Percentiles rank a stretch among this genome's conserved stretches.
These are phyloP conservation scores for Pelargonium cotyledonis DNA, from an alignment of 441 rosid species.

Conservation along the genomic window DNA sequence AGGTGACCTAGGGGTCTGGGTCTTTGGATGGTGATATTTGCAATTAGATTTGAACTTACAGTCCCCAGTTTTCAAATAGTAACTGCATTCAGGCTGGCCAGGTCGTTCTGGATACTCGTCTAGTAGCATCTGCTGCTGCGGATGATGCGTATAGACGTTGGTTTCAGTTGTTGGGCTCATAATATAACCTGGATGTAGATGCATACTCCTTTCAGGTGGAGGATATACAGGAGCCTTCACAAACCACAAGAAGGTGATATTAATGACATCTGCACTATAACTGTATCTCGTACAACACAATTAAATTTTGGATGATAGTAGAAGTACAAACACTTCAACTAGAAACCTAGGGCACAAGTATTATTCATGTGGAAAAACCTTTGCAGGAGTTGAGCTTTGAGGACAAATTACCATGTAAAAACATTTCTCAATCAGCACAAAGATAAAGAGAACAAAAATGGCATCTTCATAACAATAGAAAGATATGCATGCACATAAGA, in stretches of 20 bases:
- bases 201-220: conserved; percentile 45
- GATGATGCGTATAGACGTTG: conserved; percentile 33
- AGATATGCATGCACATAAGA: background rate
- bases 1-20: conserved; percentile 36
- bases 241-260: conserved; percentile 23
- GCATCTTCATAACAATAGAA: background rate
- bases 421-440: background rate
- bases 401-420: conserved; percentile 3
- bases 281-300: too few relatives aligned
- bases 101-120: conserved; percentile 89
- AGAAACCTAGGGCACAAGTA: too few relatives aligned
- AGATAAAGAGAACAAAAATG: background rate
- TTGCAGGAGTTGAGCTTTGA: background rate
- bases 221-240: conserved; percentile 50
- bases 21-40: conserved; percentile 92
- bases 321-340: too few relatives aligned
- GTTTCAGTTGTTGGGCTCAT: conserved; percentile 36
- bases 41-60: conserved; percentile 81
- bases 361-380: background rate
- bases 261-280: background rate
- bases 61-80: conserved; percentile 75
- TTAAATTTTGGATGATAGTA: too few relatives aligned
- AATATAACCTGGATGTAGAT: conserved; percentile 39
- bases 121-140: conserved; percentile 33
- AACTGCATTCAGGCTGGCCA: conserved; percentile 80